Evolutionary conservation across 306 rosid genomes (phyloP), one percentile per base, ranked within the genome.

Genomic region (Nissolia schottii): DNA sequence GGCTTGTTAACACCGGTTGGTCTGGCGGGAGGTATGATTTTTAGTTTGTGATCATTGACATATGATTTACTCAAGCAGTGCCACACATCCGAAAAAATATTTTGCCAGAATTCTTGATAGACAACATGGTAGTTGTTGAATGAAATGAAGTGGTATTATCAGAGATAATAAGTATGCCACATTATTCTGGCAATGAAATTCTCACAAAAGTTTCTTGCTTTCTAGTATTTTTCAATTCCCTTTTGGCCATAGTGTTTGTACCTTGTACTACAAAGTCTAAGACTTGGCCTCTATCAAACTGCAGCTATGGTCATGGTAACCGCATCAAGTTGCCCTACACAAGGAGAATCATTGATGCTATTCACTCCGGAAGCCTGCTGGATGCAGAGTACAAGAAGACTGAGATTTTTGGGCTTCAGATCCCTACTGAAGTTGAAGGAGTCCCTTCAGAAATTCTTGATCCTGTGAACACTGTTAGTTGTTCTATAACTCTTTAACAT

Each of bases 1-100:
- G 98, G 98, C 96, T 93, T 11, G 98, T 93, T n/a, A 93, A 93
- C 86, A 93, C 98, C 2, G 96, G 96, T 60, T 90, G 98, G 98
- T 93, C 96, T 0, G 93, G 82, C 49, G 98, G 98, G 66, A 90
- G 96, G 93, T 90, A 84, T 24, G 28, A 7, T 25, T 15, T n/a
- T 16, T 29, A 48, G 31, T 60, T n/a, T 48, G 7, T 60, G 16
- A 10, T 9, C 40, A 48, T 34, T 27, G 48, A 57, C 23, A n/a
- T 60, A 4, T 16, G 14, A 13, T 40, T 40, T n/a, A n/a, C n/a
- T n/a, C n/a, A n/a, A n/a, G n/a, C n/a, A n/a, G n/a, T n/a, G n/a
- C n/a, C n/a, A n/a, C n/a, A n/a, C n/a, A n/a, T n/a, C n/a, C n/a
- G n/a, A n/a, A n/a, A n/a, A n/a, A n/a, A n/a, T n/a, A n/a, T n/a